A percentile compares a stretch with the other conserved stretches of the same genome.
Evolutionary conservation across 2,329 filamentous ascomycete genomes (phyloP).

Genomic region (Claviceps sp.): DNA sequence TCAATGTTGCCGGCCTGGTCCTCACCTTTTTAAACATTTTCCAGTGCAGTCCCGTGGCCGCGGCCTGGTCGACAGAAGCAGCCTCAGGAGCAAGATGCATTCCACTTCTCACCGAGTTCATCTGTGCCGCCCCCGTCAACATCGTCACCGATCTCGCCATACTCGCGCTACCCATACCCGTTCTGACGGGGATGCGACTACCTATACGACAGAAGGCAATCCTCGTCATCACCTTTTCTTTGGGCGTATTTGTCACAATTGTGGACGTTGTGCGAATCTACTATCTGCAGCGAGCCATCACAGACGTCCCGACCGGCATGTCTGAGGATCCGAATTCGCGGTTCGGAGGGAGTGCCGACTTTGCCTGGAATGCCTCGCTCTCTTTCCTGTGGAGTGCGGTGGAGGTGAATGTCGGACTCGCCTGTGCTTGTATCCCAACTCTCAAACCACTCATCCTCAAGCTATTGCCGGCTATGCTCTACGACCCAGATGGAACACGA

Average conservation of each 20-base stretch:
- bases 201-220: slow-evolving; percentile 80
- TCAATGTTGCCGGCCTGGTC: slow-evolving; percentile 65
- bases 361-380: slow-evolving; percentile 63
- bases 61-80: slow-evolving; percentile 43
- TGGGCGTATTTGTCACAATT: slow-evolving; percentile 76
- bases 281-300: slow-evolving; percentile 66
- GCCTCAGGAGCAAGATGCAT: slow-evolving; percentile 31
- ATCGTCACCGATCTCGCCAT: slow-evolving; percentile 85
- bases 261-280: slow-evolving; percentile 85
- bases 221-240: slow-evolving; percentile 69
- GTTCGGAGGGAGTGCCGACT: slow-evolving; percentile 40
- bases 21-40: slow-evolving; percentile 80
- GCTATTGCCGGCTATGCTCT: slow-evolving; percentile 42
- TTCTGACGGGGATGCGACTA: slow-evolving; percentile 73
- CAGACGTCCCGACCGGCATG: slow-evolving; percentile 22
- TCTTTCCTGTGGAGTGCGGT: slow-evolving; percentile 91
- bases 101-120: slow-evolving; percentile 47
- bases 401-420: slow-evolving; percentile 81
- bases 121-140: slow-evolving; percentile 75
- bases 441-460: slow-evolving; percentile 71
- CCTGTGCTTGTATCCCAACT: slow-evolving; percentile 84
- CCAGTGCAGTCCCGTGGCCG: slow-evolving; percentile 64
- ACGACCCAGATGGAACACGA: slow-evolving; percentile 34
- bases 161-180: slow-evolving; percentile 74
- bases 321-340: slow-evolving; percentile 25